Evolutionary conservation across 2,329 filamentous ascomycete species (phyloP).

Genomic region (Aspergillus eucalypticola): DNA sequence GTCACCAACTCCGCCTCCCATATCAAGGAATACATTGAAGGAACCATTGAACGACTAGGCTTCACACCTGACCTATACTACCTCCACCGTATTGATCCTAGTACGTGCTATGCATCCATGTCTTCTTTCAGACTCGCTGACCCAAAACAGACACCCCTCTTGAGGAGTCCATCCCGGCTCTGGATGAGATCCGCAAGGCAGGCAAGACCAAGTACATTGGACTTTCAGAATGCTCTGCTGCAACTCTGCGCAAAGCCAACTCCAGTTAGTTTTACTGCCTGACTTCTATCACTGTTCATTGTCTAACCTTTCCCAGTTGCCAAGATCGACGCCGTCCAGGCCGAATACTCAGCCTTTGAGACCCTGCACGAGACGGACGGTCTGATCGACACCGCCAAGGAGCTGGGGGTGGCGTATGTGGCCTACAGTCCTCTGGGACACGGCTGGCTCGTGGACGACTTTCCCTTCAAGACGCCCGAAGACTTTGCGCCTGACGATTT

Average conservation of each 20-base stretch:
- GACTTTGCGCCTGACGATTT: conserved; percentile 50
- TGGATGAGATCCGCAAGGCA: conserved; percentile 49
- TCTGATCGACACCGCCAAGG: conserved; percentile 45
- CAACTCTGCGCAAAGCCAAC: conserved; percentile 48
- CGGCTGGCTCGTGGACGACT: conserved; percentile 51
- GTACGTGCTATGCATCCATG: conserved; percentile 27
- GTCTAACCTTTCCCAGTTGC: conserved; percentile 40
- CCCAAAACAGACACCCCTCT: conserved; percentile 43
- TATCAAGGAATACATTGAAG: conserved; percentile 52
- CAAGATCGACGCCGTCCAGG: conserved; percentile 50
- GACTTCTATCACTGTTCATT: background rate
- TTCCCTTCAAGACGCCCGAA: conserved; percentile 45
- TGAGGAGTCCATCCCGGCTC: conserved; percentile 50
- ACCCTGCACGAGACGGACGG: conserved; percentile 44
- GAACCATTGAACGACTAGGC: conserved; percentile 51
- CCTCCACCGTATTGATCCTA: conserved; percentile 48
- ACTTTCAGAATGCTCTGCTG: conserved; percentile 50
- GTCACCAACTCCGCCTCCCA: conserved; percentile 51
- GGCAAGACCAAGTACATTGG: conserved; percentile 54
- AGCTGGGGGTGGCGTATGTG: conserved; percentile 47
- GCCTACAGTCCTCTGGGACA: conserved; percentile 52
- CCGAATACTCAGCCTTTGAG: conserved; percentile 50
- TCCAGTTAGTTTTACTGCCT: conserved; percentile 36
- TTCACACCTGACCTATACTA: conserved; percentile 52
- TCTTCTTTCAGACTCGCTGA: background rate